These are phyloP conservation scores for Penicillium atrosanguineum DNA, from an alignment of 495 filamentous ascomycete genomes.

Conservation along the genomic window DNA sequence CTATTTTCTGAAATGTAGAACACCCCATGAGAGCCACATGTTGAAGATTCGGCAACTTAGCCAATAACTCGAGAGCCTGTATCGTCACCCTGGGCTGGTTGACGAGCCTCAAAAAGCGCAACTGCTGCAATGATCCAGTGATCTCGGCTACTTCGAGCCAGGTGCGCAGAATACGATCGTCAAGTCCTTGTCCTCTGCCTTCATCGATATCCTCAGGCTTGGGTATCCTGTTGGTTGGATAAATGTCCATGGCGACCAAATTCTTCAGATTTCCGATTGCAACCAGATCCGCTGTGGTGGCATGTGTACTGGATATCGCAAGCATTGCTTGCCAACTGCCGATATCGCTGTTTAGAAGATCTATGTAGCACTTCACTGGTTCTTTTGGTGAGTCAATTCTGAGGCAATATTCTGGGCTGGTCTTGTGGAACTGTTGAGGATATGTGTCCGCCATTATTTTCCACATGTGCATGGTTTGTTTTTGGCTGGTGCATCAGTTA, in stretches of 20 bases:
- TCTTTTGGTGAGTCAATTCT: slow-evolving; percentile 20
- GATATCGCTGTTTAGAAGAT: slow-evolving; percentile 26
- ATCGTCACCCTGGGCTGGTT: slow-evolving; percentile 26
- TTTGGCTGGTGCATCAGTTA: slow-evolving; percentile 26
- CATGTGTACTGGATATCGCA: slow-evolving; percentile 25
- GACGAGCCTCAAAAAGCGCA: slow-evolving; percentile 34
- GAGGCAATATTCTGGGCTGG: slow-evolving; percentile 23
- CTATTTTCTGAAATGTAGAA: not conserved
- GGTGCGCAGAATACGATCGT: slow-evolving; percentile 36
- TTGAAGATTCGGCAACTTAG: slow-evolving; percentile 28
- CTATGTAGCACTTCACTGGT: slow-evolving; percentile 33
- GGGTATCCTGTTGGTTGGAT: not conserved
- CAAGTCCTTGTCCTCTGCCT: slow-evolving; percentile 14
- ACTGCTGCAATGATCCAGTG: slow-evolving; percentile 28
- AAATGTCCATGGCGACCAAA: slow-evolving; percentile 38
- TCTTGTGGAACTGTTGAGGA: slow-evolving; percentile 27
- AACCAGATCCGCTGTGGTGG: slow-evolving; percentile 31
- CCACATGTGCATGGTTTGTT: slow-evolving; percentile 42
- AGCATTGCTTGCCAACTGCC: slow-evolving; percentile 32
- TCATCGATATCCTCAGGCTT: not conserved
- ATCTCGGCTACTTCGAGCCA: slow-evolving; percentile 36
- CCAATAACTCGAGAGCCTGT: slow-evolving; percentile 24
- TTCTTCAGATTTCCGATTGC: slow-evolving; percentile 34
- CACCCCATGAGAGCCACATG: slow-evolving; percentile 28
- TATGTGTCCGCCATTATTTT: slow-evolving; percentile 38